These are phyloP conservation scores for Hanseniaspora uvarum DNA, from an alignment of 1,139 yeast species.

Conservation along the genomic window DNA sequence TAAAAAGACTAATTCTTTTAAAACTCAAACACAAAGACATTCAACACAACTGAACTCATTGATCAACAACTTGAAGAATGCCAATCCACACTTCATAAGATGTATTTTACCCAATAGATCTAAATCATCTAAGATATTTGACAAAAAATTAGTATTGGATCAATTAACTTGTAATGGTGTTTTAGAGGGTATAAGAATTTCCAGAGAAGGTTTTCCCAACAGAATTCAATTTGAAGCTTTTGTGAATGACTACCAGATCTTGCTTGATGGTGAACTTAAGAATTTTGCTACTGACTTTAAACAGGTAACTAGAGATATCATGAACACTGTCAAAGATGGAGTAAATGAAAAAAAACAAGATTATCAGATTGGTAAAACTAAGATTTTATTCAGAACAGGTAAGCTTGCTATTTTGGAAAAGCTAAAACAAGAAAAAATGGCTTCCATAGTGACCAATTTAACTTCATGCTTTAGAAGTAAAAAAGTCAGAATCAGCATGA, in stretches of 20 bases:
- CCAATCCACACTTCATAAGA: conserved; percentile 94
- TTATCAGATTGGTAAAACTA: conserved; percentile 68
- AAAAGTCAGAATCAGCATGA: conserved; percentile 44
- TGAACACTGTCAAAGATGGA: neutral
- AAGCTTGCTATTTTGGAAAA: conserved; percentile 80
- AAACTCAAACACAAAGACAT: conserved; percentile 79
- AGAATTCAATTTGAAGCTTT: conserved; percentile 77
- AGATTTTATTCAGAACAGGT: conserved; percentile 89
- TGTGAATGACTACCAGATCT: conserved; percentile 58
- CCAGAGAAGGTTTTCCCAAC: conserved; percentile 94
- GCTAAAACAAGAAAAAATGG: conserved; percentile 57
- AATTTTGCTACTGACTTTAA: neutral
- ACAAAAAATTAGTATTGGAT: conserved; percentile 66
- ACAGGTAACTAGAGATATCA: neutral
- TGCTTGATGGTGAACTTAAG: conserved; percentile 37
- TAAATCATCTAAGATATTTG: conserved; percentile 62
- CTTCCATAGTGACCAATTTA: conserved; percentile 46
- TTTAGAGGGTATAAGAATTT: conserved; percentile 91
- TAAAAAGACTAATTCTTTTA: conserved; percentile 31
- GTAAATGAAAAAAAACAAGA: conserved; percentile 31
- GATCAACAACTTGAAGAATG: conserved; percentile 62
- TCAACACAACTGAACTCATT: conserved; percentile 70
- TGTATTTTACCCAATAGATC: conserved; percentile 84
- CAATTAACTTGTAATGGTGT: conserved; percentile 97
- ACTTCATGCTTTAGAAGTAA: conserved; percentile 65